A percentile compares a stretch with the other conserved stretches of the same genome.
Conservation (phyloP, 495 filamentous ascomycete genomes). For the Tetracladium setigerum region DNA sequence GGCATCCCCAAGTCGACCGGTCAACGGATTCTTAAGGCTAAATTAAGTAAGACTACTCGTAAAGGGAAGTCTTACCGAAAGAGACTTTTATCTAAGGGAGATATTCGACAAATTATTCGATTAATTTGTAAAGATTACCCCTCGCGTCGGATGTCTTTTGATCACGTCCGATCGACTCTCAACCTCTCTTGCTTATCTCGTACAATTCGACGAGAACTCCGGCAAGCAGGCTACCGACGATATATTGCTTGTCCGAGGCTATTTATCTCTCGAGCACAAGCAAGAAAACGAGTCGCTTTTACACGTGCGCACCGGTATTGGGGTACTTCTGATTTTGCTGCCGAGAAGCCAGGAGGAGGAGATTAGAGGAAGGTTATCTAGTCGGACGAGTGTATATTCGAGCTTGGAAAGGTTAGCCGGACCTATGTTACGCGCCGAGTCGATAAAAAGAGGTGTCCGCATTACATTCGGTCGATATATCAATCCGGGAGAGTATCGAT, state of each 20-base stretch:
- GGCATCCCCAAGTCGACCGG: too few species aligned
- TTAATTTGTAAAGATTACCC: too few species aligned
- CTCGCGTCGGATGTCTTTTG: too few species aligned
- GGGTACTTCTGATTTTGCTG: conserved; percentile 2
- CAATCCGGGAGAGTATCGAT: conserved; percentile 1
- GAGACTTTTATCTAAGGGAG: too few species aligned
- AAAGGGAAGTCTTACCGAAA: too few species aligned
- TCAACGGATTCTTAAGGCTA: too few species aligned
- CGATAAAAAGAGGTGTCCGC: too few species aligned
- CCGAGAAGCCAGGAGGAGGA: background rate
- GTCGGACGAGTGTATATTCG: background rate
- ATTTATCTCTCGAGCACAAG: conserved; percentile 4
- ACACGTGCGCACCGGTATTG: background rate
- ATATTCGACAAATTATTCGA: too few species aligned
- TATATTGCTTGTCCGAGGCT: conserved; percentile 4
- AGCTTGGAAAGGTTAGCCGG: conserved; percentile 1
- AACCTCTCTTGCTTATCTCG: background rate
- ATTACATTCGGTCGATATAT: background rate
- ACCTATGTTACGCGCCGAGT: background rate
- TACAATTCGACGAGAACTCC: conserved; percentile 6
- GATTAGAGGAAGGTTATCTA: conserved; percentile 7
- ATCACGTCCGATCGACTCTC: too few species aligned
- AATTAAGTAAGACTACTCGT: too few species aligned
- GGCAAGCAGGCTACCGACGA: background rate
- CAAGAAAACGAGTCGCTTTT: conserved; percentile 2